Base-by-base conservation (phyloP, 139 green algal genomes). In the Tetratostichococcus sp. region DNA sequence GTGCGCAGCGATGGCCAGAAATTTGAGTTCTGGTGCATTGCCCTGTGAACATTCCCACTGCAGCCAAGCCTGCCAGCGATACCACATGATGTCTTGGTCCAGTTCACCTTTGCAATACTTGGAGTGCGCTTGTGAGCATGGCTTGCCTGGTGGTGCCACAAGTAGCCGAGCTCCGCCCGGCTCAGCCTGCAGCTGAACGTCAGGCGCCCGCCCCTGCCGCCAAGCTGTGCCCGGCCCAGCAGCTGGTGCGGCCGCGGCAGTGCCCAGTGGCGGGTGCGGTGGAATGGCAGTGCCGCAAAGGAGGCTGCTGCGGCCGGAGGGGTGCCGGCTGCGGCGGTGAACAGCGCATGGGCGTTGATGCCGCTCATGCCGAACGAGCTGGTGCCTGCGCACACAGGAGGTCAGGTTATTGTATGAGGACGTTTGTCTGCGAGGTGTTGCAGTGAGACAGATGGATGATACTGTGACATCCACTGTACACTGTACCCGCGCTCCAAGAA, bases 291-390 rank as follows among this genome's bases (percentile, higher is more conserved):
- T 30, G 23, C 17, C 43, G 42, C 42, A 31, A 16, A 28, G 30
- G 4, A 0, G 2, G 42, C 11, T 43, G 28, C 17, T 16, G 28
- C 43, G 34, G 58, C 58, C 50, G 11, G 14, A 11, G 39, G 8
- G 39, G 8, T 11, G 11, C 8, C 39, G 11, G 17, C 14, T 11
- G 35, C 0, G 16, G 69, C 65, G 50, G 17, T 62, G 39, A 88
- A 65, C 26, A 86, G 50, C 2, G 65, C 72, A 73, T 86, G 81
- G 0, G 84, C 75, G 77, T 88, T 86, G 4, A 84, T 78, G 14
- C 84, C 84, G 32, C 78, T 81, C 75, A 89, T 89, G 50, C 84
- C 81, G 66, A 87, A 88, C 23, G 75, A 83, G 68, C 75, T 83
- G 23, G 84, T 83, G 32, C 78, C 84, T 50, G 78, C 43, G 50